A percentile compares a stretch with the other conserved stretches of the same genome.
These are phyloP conservation scores for Arthrobotrys megalospora DNA, from an alignment of 2,329 filamentous ascomycete species.

Conservation along the genomic window DNA sequence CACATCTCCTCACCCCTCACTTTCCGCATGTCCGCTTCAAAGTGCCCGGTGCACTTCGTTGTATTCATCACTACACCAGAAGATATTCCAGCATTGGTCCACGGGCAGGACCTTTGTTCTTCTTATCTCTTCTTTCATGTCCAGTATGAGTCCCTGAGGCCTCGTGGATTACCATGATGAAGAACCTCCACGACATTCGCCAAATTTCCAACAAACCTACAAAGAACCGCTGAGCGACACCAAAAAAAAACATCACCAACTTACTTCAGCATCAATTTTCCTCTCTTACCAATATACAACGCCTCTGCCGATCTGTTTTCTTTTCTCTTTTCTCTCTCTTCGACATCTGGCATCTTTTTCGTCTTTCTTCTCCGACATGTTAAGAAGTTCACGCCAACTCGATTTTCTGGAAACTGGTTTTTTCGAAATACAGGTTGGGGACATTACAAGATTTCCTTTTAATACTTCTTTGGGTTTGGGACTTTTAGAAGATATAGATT, in stretches of 20 bases:
- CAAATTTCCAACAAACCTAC: conserved; percentile 43
- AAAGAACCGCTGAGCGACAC: conserved; percentile 58
- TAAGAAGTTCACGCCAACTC: conserved; percentile 39
- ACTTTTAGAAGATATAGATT: conserved; percentile 33
- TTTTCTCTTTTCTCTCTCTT: conserved; percentile 16
- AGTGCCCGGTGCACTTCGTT: conserved; percentile 60
- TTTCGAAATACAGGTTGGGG: conserved; percentile 37
- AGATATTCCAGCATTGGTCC: conserved; percentile 54
- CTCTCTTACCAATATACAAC: conserved; percentile 28
- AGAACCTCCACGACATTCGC: conserved; percentile 38
- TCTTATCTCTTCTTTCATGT: conserved; percentile 40
- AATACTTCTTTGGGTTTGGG: conserved; percentile 51
- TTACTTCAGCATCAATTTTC: conserved; percentile 25
- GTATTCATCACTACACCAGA: conserved; percentile 46
- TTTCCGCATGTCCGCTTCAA: conserved; percentile 58
- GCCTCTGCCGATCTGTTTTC: conserved; percentile 5
- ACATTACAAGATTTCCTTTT: conserved; percentile 38
- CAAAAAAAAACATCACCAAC: conserved; percentile 47
- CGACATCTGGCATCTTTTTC: conserved; percentile 21
- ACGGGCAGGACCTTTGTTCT: conserved; percentile 50
- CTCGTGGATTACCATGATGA: conserved; percentile 30
- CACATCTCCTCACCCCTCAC: conserved; percentile 44
- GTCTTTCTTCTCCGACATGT: conserved; percentile 44
- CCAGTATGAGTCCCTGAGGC: conserved; percentile 34
- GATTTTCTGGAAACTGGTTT: conserved; percentile 55